Percentiles rank a stretch among this genome's conserved stretches.
phyloP scores from a whole-genome alignment of 805 yeast genomes.

The Clavispora vitiphila region DNA sequence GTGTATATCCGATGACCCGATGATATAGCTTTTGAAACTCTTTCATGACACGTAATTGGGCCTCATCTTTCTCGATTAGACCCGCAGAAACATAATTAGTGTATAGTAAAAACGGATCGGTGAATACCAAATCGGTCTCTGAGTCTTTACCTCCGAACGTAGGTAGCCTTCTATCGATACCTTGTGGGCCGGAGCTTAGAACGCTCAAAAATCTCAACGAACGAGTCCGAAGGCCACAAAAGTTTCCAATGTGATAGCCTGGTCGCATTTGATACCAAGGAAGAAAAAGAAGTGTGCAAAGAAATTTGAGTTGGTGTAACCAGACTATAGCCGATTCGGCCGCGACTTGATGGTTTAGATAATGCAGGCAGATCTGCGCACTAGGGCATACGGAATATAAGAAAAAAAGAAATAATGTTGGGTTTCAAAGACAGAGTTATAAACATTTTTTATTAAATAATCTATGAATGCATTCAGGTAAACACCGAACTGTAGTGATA shows the following conservation, averaged over 20 bases:
- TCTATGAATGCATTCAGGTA: too few relatives aligned
- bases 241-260: background rate
- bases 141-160: background rate
- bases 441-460: too few relatives aligned
- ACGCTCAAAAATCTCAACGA: background rate
- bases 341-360: background rate
- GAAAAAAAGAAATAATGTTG: background rate
- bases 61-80: conserved; percentile 46
- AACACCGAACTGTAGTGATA: too few relatives aligned
- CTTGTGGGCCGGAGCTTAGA: conserved; percentile 27
- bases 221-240: background rate
- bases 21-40: conserved; percentile 58
- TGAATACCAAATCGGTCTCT: conserved; percentile 31
- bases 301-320: background rate
- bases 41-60: conserved; percentile 58
- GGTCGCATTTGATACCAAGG: background rate
- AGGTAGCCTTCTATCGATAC: conserved; percentile 36
- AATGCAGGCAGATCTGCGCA: background rate
- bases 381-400: background rate
- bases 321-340: background rate
- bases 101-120: conserved; percentile 61
- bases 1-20: conserved; percentile 54
- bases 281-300: background rate
- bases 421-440: too few relatives aligned
- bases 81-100: conserved; percentile 50